These are phyloP conservation scores for Yarrowia sp. DNA, from an alignment of 805 yeast species.

Conservation along the genomic window DNA sequence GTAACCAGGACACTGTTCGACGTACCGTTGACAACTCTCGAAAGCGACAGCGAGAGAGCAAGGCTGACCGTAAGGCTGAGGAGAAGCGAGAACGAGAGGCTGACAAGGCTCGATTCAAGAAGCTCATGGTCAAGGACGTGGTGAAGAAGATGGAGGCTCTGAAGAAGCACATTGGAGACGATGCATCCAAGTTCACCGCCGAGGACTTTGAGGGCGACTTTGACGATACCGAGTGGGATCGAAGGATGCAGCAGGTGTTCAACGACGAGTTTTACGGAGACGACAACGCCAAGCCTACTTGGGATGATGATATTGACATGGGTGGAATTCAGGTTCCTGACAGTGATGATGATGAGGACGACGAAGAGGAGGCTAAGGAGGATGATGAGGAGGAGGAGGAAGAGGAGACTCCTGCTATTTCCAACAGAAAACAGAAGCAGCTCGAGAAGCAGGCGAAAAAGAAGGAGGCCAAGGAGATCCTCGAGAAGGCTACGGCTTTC, in stretches of 20 bases:
- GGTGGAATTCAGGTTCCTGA: slow-evolving; percentile 46
- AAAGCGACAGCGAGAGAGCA: slow-evolving; percentile 76
- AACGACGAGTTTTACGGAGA: slow-evolving; percentile 77
- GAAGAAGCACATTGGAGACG: slow-evolving; percentile 65
- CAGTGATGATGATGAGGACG: slow-evolving; percentile 43
- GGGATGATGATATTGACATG: slow-evolving; percentile 60
- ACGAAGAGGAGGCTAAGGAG: slow-evolving; percentile 30
- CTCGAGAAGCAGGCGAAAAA: slow-evolving; percentile 59
- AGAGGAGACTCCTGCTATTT: slow-evolving; percentile 29
- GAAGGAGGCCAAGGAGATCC: slow-evolving; percentile 59
- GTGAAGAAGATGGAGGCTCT: slow-evolving; percentile 66
- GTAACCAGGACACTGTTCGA: slow-evolving; percentile 86
- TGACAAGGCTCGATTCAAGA: slow-evolving; percentile 67
- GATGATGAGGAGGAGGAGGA: slow-evolving; percentile 34
- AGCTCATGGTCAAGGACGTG: slow-evolving; percentile 70
- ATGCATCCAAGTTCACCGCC: slow-evolving; percentile 63
- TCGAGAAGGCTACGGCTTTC: slow-evolving; percentile 68
- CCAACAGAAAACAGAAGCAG: slow-evolving; percentile 31
- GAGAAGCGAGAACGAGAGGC: slow-evolving; percentile 57
- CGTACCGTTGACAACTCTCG: slow-evolving; percentile 72
- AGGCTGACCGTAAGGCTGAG: slow-evolving; percentile 52
- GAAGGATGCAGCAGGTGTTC: slow-evolving; percentile 76
- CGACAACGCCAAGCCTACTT: slow-evolving; percentile 54
- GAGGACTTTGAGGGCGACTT: slow-evolving; percentile 82
- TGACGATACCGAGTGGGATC: slow-evolving; percentile 89